Evolutionary conservation across 768 basidiomycete species (phyloP), one percentile per base, ranked within the genome.

Genomic region (Paxillus rubicundulus): DNA sequence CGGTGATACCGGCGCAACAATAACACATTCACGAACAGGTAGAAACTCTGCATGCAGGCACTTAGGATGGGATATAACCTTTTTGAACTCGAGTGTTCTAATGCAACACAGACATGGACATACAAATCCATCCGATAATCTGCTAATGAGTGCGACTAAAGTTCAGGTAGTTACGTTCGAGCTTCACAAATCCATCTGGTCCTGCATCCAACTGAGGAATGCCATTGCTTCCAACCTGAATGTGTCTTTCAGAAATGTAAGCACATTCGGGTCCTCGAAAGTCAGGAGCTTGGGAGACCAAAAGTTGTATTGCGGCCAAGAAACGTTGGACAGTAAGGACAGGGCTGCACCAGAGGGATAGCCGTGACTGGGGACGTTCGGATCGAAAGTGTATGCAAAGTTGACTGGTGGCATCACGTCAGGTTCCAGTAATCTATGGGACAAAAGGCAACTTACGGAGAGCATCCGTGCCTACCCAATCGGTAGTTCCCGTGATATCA

Each of bases 311-410:
- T 42, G 49, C 16, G 45, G 47, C 58, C 60, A 61, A 4, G 1
- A 16, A 7, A 54, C 5, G 17, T 42, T 38, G 4, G 55, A 40
- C 21, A 61, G 24, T 27, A 56, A 13, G 14, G 49, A 54, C 10
- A 55, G 3, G 12, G 55, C 27, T 21, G 60, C 50, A 6, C 45
- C 47, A 18, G 45, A 44, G 10, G 60, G 57, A 39, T 56, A 54
- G 6, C 54, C 54, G 3, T 17, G 13, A 3, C n/a, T 14, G 7
- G 54, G 54, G 21, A 39, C 50, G 16, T 49, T 38, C 5, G 49
- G 57, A 27, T 61, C 16, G 37, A 59, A 52, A 2, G 37, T 56
- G n/a, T 56, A 53, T 14, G 58, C 55, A 30, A 61, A 61, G n/a
- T 60, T 61, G 39, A 57, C 55, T 59, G 42, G 24, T 33, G n/a